phyloP scores from a whole-genome alignment of 345 rosid species.

The Draba incana region DNA sequence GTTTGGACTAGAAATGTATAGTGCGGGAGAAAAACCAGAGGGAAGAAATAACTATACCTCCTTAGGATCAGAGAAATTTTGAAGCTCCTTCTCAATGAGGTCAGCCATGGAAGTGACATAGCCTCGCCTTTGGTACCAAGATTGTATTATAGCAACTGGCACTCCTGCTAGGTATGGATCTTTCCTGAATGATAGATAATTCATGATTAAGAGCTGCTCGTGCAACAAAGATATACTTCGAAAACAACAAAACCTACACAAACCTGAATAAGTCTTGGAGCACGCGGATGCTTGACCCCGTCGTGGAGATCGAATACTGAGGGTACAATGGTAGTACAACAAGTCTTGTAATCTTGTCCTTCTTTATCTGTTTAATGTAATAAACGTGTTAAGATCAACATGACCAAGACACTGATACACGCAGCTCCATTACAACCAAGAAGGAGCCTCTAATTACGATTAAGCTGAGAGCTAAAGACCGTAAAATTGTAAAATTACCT shows the following conservation, averaged over 20 bases:
- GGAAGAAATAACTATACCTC: conserved; percentile 54
- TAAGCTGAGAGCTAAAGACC: neutral
- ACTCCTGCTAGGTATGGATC: conserved; percentile 70
- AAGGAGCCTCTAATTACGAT: neutral
- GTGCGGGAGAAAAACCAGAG: neutral
- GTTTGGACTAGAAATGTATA: neutral
- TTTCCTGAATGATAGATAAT: conserved; percentile 56
- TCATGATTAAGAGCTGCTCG: conserved; percentile 24
- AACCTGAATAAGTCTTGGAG: conserved; percentile 74
- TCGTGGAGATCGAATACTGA: conserved; percentile 90
- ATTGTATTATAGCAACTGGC: conserved; percentile 77
- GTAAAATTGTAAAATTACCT: conserved; percentile 45
- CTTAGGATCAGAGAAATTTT: conserved; percentile 65
- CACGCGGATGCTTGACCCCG: conserved; percentile 91
- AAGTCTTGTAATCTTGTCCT: conserved; percentile 77
- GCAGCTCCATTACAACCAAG: neutral
- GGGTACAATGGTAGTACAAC: conserved; percentile 98
- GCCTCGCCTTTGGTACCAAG: conserved; percentile 90
- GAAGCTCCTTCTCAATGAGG: conserved; percentile 73
- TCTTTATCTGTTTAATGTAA: conserved; percentile 60
- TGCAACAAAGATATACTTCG: neutral
- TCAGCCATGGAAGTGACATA: conserved; percentile 88
- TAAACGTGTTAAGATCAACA: conserved; percentile 16
- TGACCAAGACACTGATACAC: neutral
- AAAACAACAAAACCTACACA: conserved; percentile 19